These are phyloP conservation scores for Glycine latifolia DNA, from an alignment of 306 rosid genomes.

Conservation along the genomic window DNA sequence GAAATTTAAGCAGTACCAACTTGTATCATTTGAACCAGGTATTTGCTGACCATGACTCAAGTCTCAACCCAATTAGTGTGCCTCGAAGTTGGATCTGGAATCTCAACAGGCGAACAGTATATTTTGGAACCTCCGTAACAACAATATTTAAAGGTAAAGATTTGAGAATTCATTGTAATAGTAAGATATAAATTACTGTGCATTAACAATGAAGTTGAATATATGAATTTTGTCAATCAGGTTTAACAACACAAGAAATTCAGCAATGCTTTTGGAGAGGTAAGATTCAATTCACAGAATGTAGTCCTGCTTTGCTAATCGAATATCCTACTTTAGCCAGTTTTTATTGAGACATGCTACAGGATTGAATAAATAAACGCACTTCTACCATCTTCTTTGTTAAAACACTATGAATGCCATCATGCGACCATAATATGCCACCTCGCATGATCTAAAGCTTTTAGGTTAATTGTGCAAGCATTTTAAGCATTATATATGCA, in stretches of 20 bases:
- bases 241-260: constrained; percentile 82
- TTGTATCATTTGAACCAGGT: constrained; percentile 52
- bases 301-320: constrained; percentile 20
- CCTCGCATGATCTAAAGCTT: constrained; percentile 21
- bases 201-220: constrained; percentile 31
- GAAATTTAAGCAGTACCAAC: constrained; percentile 34
- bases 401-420: neutral
- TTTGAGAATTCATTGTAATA: constrained; percentile 20
- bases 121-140: constrained; percentile 71
- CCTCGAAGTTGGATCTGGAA: constrained; percentile 76
- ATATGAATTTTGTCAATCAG: constrained; percentile 56
- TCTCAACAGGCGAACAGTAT: constrained; percentile 65
- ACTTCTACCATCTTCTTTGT: constrained; percentile 26
- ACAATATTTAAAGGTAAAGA: constrained; percentile 77
- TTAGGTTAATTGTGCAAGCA: constrained; percentile 31
- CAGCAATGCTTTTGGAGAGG: constrained; percentile 97
- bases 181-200: neutral
- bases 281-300: constrained; percentile 47
- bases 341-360: neutral
- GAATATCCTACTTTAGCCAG: constrained; percentile 25
- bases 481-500: neutral
- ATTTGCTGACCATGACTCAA: constrained; percentile 69
- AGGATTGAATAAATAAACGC: neutral
- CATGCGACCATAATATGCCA: neutral
- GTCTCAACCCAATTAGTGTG: constrained; percentile 64